Evolutionary conservation across 345 rosid genomes (phyloP), one percentile per base, ranked within the genome.

Genomic region (Draba incana): DNA sequence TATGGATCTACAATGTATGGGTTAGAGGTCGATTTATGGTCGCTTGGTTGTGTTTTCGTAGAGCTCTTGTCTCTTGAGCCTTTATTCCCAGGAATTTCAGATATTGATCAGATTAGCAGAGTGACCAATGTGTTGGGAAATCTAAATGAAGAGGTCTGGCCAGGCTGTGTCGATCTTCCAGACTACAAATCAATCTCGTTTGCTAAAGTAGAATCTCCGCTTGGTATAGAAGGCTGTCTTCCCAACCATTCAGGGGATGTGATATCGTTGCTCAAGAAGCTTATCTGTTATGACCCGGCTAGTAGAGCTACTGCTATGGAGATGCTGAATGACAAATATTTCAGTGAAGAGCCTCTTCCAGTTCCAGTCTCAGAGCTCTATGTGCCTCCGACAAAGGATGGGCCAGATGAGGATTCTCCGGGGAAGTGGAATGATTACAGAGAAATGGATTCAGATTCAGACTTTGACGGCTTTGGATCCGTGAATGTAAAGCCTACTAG

Each of bases 1-100:
- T 88, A 87, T 57, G 99, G 99, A 55, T 94, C 97, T 55, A 81
- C 82, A 6, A 75, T 82, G 76, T 92, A 95, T 45, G 92, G 97
- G 35, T 70, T 89, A 14, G 97, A 88, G 79, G 78, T 89, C 15
- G 97, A 95, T 76, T 79, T 92, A 8, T 95, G 99, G 98, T 82
- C 96, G 10, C 66, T 95, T 56, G 98, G 99, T 45, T 95, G 98
- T 79, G 84, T 88, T 47, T 92, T 95, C 42, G 85, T 92, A 0
- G 97, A 95, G 78, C 86, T 94, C 28, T 80, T 89, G 57, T 82
- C 82, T 50, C 84, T 94, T 2, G 83, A 84, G 56, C 93, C 99
- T 31, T 89, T 88, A 57, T 94, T 92, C 49, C 97, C 97, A 0
- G 96, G 98, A 70, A 62, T 68, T 27, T 94, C 98, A 23, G 97